Conservation (phyloP, 371 early-diverging fungal species). For the Mycotypha africana region DNA sequence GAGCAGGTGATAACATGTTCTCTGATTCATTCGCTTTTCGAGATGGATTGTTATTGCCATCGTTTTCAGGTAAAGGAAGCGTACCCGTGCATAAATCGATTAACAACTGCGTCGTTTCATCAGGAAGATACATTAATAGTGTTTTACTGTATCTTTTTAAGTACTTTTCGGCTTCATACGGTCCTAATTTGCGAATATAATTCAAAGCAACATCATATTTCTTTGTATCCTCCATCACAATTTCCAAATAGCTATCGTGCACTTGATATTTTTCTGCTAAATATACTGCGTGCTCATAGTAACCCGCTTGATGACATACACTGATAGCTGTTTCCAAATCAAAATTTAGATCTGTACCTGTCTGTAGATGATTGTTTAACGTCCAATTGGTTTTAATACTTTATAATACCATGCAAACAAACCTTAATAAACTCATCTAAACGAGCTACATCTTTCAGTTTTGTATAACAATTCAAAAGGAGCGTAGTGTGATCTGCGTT, state of each 20-base stretch:
- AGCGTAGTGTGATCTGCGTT: slow-evolving; percentile 93
- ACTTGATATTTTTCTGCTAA: slow-evolving; percentile 78
- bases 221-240: slow-evolving; percentile 81
- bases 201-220: slow-evolving; percentile 69
- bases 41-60: slow-evolving; percentile 3
- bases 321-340: slow-evolving; percentile 92
- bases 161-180: slow-evolving; percentile 55
- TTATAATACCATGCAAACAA: no score
- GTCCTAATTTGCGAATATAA: slow-evolving; percentile 60
- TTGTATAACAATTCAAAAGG: slow-evolving; percentile 95
- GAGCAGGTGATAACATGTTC: slow-evolving; percentile 17
- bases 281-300: slow-evolving; percentile 82
- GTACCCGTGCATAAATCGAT: slow-evolving; percentile 67
- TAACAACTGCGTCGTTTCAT: slow-evolving; percentile 75
- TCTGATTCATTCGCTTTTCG: slow-evolving; percentile 1
- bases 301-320: slow-evolving; percentile 89
- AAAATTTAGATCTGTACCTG: slow-evolving; percentile 67
- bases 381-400: no score
- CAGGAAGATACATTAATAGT: slow-evolving; percentile 67
- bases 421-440: slow-evolving; percentile 86
- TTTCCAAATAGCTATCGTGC: slow-evolving; percentile 73
- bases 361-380: no score
- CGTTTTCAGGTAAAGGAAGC: slow-evolving; percentile 18
- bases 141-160: slow-evolving; percentile 75
- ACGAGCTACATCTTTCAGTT: slow-evolving; percentile 78